Evolutionary conservation across 768 basidiomycete genomes (phyloP).

Genomic region (Kwoniella dendrophila): DNA sequence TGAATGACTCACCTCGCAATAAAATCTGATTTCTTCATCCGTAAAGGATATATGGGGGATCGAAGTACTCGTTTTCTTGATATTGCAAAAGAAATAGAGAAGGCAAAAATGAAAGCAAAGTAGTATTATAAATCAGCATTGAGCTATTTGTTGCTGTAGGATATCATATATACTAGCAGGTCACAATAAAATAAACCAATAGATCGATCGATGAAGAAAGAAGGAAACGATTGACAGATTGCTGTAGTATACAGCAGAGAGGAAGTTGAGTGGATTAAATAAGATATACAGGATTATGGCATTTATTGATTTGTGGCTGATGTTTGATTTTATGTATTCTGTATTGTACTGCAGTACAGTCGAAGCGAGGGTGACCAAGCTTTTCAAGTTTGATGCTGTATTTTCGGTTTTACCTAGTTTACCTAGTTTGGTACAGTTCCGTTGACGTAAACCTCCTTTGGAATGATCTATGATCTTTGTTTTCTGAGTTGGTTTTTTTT

Average conservation of each 20-base stretch:
- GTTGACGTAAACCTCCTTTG: conserved; percentile 16
- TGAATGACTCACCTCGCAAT: not conserved
- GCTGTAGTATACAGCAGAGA: not conserved
- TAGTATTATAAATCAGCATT: conserved; percentile 5
- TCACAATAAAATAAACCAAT: not conserved
- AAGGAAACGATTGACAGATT: not conserved
- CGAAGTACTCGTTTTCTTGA: not conserved
- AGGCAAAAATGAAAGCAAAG: not conserved
- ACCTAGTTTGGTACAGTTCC: not conserved
- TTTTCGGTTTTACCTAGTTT: too few species aligned
- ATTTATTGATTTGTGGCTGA: conserved; percentile 12
- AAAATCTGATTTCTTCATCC: not conserved
- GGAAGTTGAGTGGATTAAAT: not conserved
- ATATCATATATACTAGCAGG: not conserved
- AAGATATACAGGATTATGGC: too few species aligned
- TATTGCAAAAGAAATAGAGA: not conserved
- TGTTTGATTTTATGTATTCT: not conserved
- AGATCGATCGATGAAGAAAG: not conserved
- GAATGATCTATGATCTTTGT: not conserved
- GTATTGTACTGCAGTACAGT: not conserved
- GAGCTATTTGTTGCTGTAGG: conserved; percentile 1
- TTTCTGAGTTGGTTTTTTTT: not conserved
- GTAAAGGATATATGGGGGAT: not conserved
- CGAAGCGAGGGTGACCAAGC: not conserved
- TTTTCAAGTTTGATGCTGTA: too few species aligned